Evolutionary conservation across 305 asterid genomes (phyloP).

Genomic region (Striga hermonthica): DNA sequence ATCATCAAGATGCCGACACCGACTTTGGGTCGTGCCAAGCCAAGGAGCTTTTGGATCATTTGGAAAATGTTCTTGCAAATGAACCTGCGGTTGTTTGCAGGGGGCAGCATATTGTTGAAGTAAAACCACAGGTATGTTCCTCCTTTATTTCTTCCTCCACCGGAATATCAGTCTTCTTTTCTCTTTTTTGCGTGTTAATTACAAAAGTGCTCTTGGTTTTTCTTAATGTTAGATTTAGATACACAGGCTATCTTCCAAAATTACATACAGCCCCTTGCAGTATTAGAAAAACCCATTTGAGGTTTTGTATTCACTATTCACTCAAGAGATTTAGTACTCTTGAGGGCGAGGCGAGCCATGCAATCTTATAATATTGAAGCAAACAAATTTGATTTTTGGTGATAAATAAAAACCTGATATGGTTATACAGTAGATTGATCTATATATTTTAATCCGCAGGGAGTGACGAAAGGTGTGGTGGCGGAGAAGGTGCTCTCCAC

Average conservation of each 20-base stretch:
- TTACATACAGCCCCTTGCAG: background rate
- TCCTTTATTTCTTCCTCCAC: background rate
- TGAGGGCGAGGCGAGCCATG: no score
- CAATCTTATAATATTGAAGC: no score
- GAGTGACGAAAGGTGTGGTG: constrained; percentile 81
- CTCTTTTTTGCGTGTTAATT: background rate
- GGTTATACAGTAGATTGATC: background rate
- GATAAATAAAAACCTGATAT: no score
- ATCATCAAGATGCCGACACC: constrained; percentile 72
- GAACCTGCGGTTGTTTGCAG: constrained; percentile 89
- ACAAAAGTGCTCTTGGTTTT: background rate
- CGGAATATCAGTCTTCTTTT: background rate
- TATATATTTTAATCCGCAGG: constrained; percentile 42
- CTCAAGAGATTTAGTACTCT: no score
- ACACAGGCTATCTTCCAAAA: background rate
- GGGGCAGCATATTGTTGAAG: constrained; percentile 91
- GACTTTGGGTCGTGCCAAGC: constrained; percentile 89
- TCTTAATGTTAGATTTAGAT: no score
- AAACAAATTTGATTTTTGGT: no score
- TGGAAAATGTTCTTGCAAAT: constrained; percentile 79
- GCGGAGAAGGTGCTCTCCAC: constrained; percentile 62
- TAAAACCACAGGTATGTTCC: constrained; percentile 71
- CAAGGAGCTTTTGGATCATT: constrained; percentile 71
- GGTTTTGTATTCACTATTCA: background rate
- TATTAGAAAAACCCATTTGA: background rate